phyloP scores from a whole-genome alignment of 2,329 filamentous ascomycete genomes.

The Drechslera avenae region DNA sequence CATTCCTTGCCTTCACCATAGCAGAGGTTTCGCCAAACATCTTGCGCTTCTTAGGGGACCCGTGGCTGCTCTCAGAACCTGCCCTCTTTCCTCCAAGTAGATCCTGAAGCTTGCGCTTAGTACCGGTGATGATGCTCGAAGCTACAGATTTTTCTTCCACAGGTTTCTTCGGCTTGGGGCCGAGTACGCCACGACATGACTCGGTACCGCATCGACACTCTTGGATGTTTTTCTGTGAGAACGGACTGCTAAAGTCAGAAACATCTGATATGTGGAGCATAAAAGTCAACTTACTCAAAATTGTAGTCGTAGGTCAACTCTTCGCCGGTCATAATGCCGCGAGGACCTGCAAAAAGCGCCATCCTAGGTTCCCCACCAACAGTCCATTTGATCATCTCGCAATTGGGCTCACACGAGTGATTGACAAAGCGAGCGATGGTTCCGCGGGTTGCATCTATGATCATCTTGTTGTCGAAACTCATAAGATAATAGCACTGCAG shows the following conservation, averaged over 20 bases:
- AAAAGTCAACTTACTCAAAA: constrained; percentile 61
- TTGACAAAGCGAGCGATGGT: constrained; percentile 98
- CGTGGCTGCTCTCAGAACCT: constrained; percentile 29
- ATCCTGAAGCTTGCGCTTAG: constrained; percentile 45
- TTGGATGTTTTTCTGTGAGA: constrained; percentile 66
- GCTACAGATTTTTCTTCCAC: constrained; percentile 39
- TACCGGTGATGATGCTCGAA: constrained; percentile 37
- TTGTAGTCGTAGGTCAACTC: constrained; percentile 95
- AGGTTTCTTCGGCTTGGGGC: constrained; percentile 59
- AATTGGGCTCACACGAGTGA: constrained; percentile 95
- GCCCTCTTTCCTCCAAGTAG: constrained; percentile 29
- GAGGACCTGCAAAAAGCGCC: constrained; percentile 91
- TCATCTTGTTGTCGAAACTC: constrained; percentile 98
- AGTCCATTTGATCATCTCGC: constrained; percentile 97
- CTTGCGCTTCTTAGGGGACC: constrained; percentile 43
- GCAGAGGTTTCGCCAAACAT: constrained; percentile 21
- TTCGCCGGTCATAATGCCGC: constrained; percentile 89
- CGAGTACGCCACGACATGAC: constrained; percentile 66
- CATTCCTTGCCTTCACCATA: constrained; percentile 34
- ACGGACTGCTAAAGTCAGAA: constrained; percentile 34
- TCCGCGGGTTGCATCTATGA: constrained; percentile 94
- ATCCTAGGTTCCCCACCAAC: constrained; percentile 92
- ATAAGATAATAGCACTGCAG: constrained; percentile 93
- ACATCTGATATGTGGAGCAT: neutral
- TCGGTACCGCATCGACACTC: constrained; percentile 66